A percentile compares a stretch with the other conserved stretches of the same genome.
These are phyloP conservation scores for Puccinia sorghi DNA, from an alignment of 1,284 basidiomycete genomes.

Conservation along the genomic window DNA sequence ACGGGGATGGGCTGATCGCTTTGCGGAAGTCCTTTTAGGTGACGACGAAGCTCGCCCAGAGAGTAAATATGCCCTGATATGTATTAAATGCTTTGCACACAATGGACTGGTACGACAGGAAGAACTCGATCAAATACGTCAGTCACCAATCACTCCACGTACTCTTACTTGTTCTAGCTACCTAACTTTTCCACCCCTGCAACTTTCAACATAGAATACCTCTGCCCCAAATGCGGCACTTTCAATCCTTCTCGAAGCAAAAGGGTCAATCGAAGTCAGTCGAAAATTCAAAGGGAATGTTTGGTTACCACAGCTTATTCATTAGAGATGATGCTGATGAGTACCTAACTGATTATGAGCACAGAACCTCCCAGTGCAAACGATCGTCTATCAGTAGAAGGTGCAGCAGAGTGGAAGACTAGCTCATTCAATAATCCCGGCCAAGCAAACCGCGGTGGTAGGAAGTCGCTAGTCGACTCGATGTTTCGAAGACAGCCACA, in stretches of 20 bases:
- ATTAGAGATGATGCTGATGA: neutral
- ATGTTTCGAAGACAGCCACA: neutral
- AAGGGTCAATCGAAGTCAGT: slow-evolving; percentile 10
- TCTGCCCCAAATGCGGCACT: slow-evolving; percentile 46
- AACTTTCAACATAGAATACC: slow-evolving; percentile 1
- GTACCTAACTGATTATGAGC: neutral
- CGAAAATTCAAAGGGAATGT: neutral
- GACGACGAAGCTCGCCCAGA: slow-evolving; percentile 69
- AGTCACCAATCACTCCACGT: slow-evolving; percentile 59
- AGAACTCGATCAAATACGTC: slow-evolving; percentile 85
- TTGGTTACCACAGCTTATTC: neutral
- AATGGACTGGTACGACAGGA: slow-evolving; percentile 89
- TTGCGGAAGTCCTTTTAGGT: slow-evolving; percentile 81
- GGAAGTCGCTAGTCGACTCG: slow-evolving; percentile 11
- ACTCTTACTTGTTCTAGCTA: no score
- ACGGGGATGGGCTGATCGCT: slow-evolving; percentile 74
- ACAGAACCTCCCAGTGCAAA: neutral
- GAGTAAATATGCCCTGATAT: slow-evolving; percentile 84
- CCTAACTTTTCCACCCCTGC: neutral
- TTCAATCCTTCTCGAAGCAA: slow-evolving; percentile 38
- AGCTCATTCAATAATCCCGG: neutral
- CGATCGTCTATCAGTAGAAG: neutral
- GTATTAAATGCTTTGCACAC: slow-evolving; percentile 85
- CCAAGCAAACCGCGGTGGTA: neutral
- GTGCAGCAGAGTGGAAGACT: neutral